Evolutionary conservation across 495 filamentous ascomycete genomes (phyloP).

Genomic region (Talaromyces liani): DNA sequence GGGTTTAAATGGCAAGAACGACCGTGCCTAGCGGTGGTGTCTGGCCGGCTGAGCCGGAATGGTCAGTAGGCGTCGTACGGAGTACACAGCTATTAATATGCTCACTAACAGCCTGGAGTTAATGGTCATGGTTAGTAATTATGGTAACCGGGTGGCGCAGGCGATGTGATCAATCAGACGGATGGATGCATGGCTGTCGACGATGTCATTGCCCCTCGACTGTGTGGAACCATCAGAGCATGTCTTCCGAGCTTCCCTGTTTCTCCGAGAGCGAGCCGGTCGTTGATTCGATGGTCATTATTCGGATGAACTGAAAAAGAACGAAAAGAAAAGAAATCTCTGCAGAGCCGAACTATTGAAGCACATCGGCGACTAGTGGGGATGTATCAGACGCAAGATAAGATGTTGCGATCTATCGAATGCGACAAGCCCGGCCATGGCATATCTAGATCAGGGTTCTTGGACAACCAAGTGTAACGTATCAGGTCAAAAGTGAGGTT

Average conservation of each 20-base stretch:
- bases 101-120: not conserved
- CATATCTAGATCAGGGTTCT: not conserved
- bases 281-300: too few relatives aligned
- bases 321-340: not conserved
- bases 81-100: not conserved
- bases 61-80: not conserved
- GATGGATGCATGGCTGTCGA: slow-evolving; percentile 1
- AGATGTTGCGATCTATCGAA: not conserved
- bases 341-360: not conserved
- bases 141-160: slow-evolving; percentile 4
- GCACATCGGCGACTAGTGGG: not conserved
- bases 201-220: slow-evolving; percentile 8
- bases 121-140: not conserved
- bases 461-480: not conserved
- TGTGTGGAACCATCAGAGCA: not conserved
- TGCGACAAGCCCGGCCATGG: not conserved
- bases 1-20: not conserved
- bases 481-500: too few relatives aligned
- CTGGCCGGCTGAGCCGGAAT: slow-evolving; percentile 5
- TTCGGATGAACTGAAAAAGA: not conserved
- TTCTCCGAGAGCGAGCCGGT: not conserved
- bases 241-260: slow-evolving; percentile 1
- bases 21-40: not conserved
- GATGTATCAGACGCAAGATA: not conserved
- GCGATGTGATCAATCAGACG: slow-evolving; percentile 3